Evolutionary conservation across 306 rosid species (phyloP), one percentile per base, ranked within the genome.

Genomic region (Sicyos baderoa): DNA sequence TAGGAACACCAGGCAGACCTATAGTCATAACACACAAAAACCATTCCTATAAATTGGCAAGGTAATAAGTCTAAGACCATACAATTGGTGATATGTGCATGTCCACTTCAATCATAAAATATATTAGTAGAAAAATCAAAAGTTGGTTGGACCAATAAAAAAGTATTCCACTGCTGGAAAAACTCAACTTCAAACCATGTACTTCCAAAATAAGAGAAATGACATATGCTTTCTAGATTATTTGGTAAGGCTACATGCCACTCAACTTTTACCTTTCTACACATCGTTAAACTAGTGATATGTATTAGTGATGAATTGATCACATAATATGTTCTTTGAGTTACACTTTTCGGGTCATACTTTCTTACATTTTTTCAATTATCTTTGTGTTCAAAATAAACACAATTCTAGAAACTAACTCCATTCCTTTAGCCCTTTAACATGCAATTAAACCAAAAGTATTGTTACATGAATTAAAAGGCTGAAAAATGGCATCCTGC

Each of bases 81-180:
- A 23, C 72, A 48, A 23, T 67, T 25, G 57, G 57, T 25, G 44
- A 48, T 16, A 9, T 48, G 27, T 47, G 71, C 72, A 49, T 10
- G 72, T 49, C 72, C 44, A 17, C 72, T 22, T 25, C 72, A 49
- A 47, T 15, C 11, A 61, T 63, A 15, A 23, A 25, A 25, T 52
- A 66, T 57, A 68, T 62, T 12, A 54, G 49, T 72, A 58, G 32
- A 32, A 78, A 72, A 40, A 9, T 42, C 51, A 29, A 7, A 25
- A 63, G 74, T 54, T 35, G 16, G 65, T 72, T 55, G 72, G 57
- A 67, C 57, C 56, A 67, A 67, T 67, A 15, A 49, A 67, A 67
- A 67, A 23, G 72, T 49, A 23, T 25, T 23, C 44, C 14, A 51
- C 23, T 25, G 57, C 72, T 48, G 0, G 9, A 48, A 66, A 67